Evolutionary conservation across 345 rosid species (phyloP), one percentile per base, ranked within the genome.

Genomic region (Iberis pinnata): DNA sequence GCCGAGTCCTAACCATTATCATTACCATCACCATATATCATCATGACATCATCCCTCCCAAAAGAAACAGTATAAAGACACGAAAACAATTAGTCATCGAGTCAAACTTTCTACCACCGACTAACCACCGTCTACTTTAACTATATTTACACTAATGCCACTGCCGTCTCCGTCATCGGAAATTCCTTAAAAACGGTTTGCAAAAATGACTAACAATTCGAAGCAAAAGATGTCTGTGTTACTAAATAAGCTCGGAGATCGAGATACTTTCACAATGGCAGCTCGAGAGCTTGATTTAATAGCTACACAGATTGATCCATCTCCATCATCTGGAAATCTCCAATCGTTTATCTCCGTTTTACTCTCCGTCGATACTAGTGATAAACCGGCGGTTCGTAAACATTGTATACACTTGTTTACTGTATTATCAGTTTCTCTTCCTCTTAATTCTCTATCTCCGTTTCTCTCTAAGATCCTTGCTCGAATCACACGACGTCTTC

Each of bases 261-360:
- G 93, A 16, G 98, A 90, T 65, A 90, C 96, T 18, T 76, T 75
- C 74, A 49, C 87, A 41, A 55, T 70, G 49, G 92, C 96, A 2
- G 78, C 83, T 18, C 49, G 78, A 0, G 95, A 90, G 79, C 88
- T 90, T 7, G 82, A 82, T 11, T 73, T 80, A 44, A 65, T 90
- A 13, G 89, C 87, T 32, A 68, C 67, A 48, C 61, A 71, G 4
- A 78, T 87, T 12, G 95, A 82, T 57, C 56, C 71, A 18, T 12
- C 76, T 56, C 53, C 71, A 16, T 12, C 76, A 36, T 15, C 78
- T 47, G 67, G 81, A 5, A 59, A 51, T 3, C 80, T 86, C 52
- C 64, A 90, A 13, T 46, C 76, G 33, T 90, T 87, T 62, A 58
- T 90, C 37, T 78, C 86, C 18, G 78, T 87, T 63, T 63, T 90